These are phyloP conservation scores for Thielaviopsis populi DNA, from an alignment of 2,329 filamentous ascomycete genomes.

Conservation along the genomic window DNA sequence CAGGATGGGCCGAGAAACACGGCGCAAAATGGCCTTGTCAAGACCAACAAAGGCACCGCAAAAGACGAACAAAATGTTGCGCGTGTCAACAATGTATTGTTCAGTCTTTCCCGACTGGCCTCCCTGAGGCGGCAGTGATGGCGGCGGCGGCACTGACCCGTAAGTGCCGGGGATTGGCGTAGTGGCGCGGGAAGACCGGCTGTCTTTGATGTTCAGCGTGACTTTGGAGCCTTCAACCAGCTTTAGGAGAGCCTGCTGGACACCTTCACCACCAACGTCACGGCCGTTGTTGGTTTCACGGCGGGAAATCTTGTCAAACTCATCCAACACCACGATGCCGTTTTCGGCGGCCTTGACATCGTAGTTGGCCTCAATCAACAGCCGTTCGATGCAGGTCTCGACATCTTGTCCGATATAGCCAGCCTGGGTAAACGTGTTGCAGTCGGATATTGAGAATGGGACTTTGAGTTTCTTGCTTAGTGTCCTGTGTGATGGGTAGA, in stretches of 20 bases:
- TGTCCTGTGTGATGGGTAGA: slow-evolving; percentile 42
- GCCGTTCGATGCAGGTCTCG: slow-evolving; percentile 82
- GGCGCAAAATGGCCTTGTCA: slow-evolving; percentile 71
- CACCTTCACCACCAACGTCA: slow-evolving; percentile 90
- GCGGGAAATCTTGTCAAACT: slow-evolving; percentile 93
- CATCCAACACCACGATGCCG: slow-evolving; percentile 89
- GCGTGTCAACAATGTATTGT: slow-evolving; percentile 68
- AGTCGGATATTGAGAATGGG: slow-evolving; percentile 89
- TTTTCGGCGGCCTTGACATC: slow-evolving; percentile 71
- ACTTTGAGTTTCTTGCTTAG: slow-evolving; percentile 86
- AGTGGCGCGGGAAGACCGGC: slow-evolving; percentile 41
- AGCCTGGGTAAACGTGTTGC: slow-evolving; percentile 88
- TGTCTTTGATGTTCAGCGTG: slow-evolving; percentile 77
- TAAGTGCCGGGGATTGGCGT: slow-evolving; percentile 40
- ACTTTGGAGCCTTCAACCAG: slow-evolving; percentile 93
- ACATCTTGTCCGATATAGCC: slow-evolving; percentile 97
- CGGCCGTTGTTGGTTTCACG: slow-evolving; percentile 77
- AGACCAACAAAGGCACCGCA: slow-evolving; percentile 89
- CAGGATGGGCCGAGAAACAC: slow-evolving; percentile 73
- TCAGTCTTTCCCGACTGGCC: slow-evolving; percentile 37
- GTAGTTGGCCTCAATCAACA: slow-evolving; percentile 82
- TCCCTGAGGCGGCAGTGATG: slow-evolving; percentile 31
- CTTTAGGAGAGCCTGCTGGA: slow-evolving; percentile 89
- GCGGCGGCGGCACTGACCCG: slow-evolving; percentile 28
- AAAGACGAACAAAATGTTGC: slow-evolving; percentile 94